phyloP scores from a whole-genome alignment of 1,284 basidiomycete genomes.

The Mixia osmundae region DNA sequence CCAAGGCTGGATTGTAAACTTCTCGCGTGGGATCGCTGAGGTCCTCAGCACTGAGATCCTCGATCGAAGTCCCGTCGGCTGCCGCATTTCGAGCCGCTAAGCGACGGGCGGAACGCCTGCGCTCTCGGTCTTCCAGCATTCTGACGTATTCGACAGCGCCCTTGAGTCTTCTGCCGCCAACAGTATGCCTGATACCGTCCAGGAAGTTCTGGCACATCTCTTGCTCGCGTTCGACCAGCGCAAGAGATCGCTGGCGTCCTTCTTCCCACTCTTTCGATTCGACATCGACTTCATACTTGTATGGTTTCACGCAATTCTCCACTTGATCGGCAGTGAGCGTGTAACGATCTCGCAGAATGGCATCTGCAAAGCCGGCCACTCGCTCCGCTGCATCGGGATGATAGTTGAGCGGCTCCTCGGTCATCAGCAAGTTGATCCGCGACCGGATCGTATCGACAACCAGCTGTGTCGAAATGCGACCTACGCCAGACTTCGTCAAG shows the following conservation, averaged over 20 bases:
- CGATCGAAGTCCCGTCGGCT: conserved; percentile 19
- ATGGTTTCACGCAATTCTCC: conserved; percentile 98
- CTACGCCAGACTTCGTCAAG: conserved; percentile 90
- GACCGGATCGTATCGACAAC: conserved; percentile 79
- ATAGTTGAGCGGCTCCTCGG: conserved; percentile 71
- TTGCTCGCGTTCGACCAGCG: conserved; percentile 62
- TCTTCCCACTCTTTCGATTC: conserved; percentile 75
- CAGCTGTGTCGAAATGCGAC: conserved; percentile 74
- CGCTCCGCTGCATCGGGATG: conserved; percentile 72
- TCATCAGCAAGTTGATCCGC: conserved; percentile 52
- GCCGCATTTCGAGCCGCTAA: conserved; percentile 22
- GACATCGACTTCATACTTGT: conserved; percentile 79
- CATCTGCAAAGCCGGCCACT: conserved; percentile 72
- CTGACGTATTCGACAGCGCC: conserved; percentile 53
- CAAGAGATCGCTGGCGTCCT: conserved; percentile 49
- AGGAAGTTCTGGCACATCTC: too few relatives aligned
- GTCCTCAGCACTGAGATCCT: conserved; percentile 24
- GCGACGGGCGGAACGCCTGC: conserved; percentile 31
- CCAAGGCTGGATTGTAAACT: conserved; percentile 62
- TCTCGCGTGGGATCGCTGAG: conserved; percentile 27
- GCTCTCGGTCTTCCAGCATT: conserved; percentile 64
- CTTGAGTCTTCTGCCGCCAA: conserved; percentile 56
- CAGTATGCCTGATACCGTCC: conserved; percentile 37
- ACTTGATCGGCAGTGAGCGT: conserved; percentile 90
- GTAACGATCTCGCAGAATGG: conserved; percentile 73